Percentiles rank a stretch among this genome's conserved stretches.
Evolutionary conservation across 148 eudicot species (phyloP).

Genomic region (Drosera capensis): DNA sequence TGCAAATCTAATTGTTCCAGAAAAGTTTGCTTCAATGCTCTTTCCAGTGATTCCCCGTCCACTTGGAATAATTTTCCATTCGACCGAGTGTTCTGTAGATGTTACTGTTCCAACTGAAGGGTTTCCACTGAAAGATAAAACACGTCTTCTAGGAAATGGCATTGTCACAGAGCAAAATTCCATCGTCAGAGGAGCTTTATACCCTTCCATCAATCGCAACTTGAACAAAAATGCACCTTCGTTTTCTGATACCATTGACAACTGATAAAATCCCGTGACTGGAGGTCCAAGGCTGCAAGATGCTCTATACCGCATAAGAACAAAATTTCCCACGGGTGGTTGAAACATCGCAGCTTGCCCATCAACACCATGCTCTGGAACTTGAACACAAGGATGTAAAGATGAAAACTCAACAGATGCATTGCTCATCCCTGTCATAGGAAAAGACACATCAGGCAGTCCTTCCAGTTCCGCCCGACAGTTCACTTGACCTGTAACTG

Average conservation of each 20-base stretch:
- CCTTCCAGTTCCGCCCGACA: constrained; percentile 99
- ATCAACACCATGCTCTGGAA: constrained; percentile 83
- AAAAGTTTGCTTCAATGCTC: constrained; percentile 87
- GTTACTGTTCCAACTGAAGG: constrained; percentile 90
- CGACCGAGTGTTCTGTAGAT: constrained; percentile 56
- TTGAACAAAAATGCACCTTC: constrained; percentile 96
- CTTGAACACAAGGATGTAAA: constrained; percentile 95
- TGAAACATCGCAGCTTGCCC: constrained; percentile 76
- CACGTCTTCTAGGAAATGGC: constrained; percentile 94
- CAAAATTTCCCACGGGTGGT: constrained; percentile 87
- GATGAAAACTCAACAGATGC: constrained; percentile 49
- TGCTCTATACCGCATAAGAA: constrained; percentile 67
- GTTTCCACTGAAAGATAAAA: constrained; percentile 64
- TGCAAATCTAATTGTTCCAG: constrained; percentile 85
- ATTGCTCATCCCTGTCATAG: constrained; percentile 53
- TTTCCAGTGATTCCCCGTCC: constrained; percentile 79
- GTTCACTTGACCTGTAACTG: constrained; percentile 75
- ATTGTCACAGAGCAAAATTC: constrained; percentile 85
- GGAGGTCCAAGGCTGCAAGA: constrained; percentile 63
- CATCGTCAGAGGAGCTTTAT: constrained; percentile 75
- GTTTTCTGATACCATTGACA: constrained; percentile 99
- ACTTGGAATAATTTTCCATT: constrained; percentile 78
- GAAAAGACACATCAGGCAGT: constrained; percentile 88
- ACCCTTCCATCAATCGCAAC: constrained; percentile 74
- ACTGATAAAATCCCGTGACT: constrained; percentile 87